These are phyloP conservation scores for Tieghemiomyces parasiticus DNA, from an alignment of 192 early-diverging fungal species.

Conservation along the genomic window DNA sequence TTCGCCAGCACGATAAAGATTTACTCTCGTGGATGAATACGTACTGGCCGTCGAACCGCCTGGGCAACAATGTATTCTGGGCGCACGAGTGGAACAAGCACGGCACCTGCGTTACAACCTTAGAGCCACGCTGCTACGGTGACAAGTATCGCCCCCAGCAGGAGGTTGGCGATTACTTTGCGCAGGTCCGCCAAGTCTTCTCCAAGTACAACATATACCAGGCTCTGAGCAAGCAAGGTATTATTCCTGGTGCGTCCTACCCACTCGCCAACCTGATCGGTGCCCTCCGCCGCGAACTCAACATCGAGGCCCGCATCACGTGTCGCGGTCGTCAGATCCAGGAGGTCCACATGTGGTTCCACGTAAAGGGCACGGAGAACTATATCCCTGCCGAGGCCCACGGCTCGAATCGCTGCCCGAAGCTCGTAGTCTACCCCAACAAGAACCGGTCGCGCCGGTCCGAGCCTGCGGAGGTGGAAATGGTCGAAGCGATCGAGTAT, in stretches of 20 bases:
- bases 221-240: not conserved
- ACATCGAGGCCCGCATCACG: conserved; percentile 27
- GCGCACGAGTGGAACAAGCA: conserved; percentile 35
- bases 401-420: conserved; percentile 21
- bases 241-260: conserved; percentile 2
- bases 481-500: no score
- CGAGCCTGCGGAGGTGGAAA: no score
- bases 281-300: conserved; percentile 14
- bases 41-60: conserved; percentile 19
- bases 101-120: conserved; percentile 30
- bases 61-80: conserved; percentile 20
- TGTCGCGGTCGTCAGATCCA: conserved; percentile 22
- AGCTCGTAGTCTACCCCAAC: not conserved
- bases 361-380: conserved; percentile 22
- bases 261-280: not conserved
- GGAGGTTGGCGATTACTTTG: conserved; percentile 11
- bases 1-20: conserved; percentile 10
- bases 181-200: not conserved
- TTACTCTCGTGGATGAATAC: conserved; percentile 19
- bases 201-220: not conserved
- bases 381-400: conserved; percentile 25
- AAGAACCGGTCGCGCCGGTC: no score
- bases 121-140: conserved; percentile 25
- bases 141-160: conserved; percentile 10
- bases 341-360: conserved; percentile 30